Percentiles rank a stretch among this genome's conserved stretches.
These are phyloP conservation scores for Parietaria judaica DNA, from an alignment of 306 rosid species.

Conservation along the genomic window DNA sequence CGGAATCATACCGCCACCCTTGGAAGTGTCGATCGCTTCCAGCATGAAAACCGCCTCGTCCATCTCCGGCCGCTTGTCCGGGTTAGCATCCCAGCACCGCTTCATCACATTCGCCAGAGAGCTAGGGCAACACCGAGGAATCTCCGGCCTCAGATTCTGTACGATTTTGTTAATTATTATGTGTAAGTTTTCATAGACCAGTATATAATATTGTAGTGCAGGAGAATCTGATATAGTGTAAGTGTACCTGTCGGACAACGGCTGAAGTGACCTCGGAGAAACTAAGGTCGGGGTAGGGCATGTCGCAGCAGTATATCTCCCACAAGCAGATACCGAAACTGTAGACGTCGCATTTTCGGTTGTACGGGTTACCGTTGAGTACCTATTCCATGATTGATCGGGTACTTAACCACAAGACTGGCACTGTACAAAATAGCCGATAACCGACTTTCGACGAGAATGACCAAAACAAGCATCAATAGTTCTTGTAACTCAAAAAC, in stretches of 20 bases:
- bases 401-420: constrained; percentile 3
- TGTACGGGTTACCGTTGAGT: constrained; percentile 90
- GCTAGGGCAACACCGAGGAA: constrained; percentile 98
- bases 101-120: constrained; percentile 94
- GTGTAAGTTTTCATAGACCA: neutral
- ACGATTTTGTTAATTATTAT: constrained; percentile 16
- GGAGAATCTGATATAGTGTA: neutral
- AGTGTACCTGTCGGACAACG: constrained; percentile 74
- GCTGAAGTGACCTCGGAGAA: constrained; percentile 97
- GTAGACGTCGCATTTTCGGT: constrained; percentile 90
- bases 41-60: constrained; percentile 83
- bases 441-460: too few species aligned
- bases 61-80: constrained; percentile 95
- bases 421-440: too few species aligned
- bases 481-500: too few species aligned
- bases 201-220: too few species aligned
- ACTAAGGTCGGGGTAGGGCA: constrained; percentile 97
- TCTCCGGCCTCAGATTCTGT: constrained; percentile 96
- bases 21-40: constrained; percentile 90
- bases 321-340: constrained; percentile 95
- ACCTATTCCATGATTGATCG: constrained; percentile 52
- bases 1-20: constrained; percentile 99
- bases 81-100: constrained; percentile 99
- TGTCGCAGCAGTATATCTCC: constrained; percentile 98
- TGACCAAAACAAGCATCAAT: too few species aligned